Evolutionary conservation across 352 stramenopile genomes (phyloP).

Genomic region (Pythium vanterpoolii): DNA sequence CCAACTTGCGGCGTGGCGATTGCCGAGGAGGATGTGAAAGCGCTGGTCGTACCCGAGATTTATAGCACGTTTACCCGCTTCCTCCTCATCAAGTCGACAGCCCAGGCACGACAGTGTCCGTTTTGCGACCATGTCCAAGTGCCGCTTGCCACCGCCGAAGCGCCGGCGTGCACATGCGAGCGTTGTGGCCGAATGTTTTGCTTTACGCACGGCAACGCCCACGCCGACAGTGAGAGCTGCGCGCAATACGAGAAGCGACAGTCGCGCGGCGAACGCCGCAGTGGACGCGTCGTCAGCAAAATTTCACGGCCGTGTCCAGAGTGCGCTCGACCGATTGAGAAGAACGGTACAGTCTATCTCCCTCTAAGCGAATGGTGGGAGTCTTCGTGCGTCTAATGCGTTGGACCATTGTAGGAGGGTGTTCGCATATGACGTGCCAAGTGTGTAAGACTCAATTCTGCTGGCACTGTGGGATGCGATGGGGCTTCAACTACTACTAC

Average conservation of each 20-base stretch:
- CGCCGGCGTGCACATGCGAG: slow-evolving; percentile 43
- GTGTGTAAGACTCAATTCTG: slow-evolving; percentile 87
- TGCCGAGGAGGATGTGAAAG: slow-evolving; percentile 37
- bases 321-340: slow-evolving; percentile 87
- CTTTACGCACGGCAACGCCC: slow-evolving; percentile 88
- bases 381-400: background rate
- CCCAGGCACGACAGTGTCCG: slow-evolving; percentile 57
- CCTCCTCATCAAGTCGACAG: slow-evolving; percentile 84
- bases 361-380: background rate
- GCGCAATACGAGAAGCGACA: slow-evolving; percentile 81
- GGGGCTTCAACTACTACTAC: background rate
- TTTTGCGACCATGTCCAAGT: slow-evolving; percentile 60
- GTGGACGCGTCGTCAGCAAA: slow-evolving; percentile 15
- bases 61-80: slow-evolving; percentile 84
- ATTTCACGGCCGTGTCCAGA: slow-evolving; percentile 86
- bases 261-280: slow-evolving; percentile 66
- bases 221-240: slow-evolving; percentile 44
- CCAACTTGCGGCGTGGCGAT: slow-evolving; percentile 36
- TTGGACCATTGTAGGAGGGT: slow-evolving; percentile 44
- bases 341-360: slow-evolving; percentile 36
- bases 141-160: slow-evolving; percentile 36
- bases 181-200: slow-evolving; percentile 68
- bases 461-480: slow-evolving; percentile 68
- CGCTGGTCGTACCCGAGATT: slow-evolving; percentile 37
- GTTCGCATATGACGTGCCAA: slow-evolving; percentile 91